Evolutionary conservation across 225 moss, liverwort and hornwort species (phyloP).

Genomic region (Marchantia paleacea): DNA sequence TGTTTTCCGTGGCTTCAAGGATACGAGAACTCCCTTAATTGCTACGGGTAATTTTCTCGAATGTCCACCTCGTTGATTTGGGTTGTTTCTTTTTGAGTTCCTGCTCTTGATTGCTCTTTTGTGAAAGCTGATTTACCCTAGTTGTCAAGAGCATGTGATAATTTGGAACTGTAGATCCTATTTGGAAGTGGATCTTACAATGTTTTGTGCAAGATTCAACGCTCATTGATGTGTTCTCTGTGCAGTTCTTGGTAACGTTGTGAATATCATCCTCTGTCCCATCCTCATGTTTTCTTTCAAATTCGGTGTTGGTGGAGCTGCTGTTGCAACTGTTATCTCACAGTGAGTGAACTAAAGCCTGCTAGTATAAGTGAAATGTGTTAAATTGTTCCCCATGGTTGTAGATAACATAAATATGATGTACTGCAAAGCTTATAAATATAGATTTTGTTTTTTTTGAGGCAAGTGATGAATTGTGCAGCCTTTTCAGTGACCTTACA

Average conservation of each 20-base stretch:
- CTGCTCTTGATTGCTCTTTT: too few relatives aligned
- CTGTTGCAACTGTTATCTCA: slow-evolving; percentile 75
- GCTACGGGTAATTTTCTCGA: slow-evolving; percentile 53
- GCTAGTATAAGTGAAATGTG: neutral
- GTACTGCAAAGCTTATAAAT: neutral
- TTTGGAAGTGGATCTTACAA: too few relatives aligned
- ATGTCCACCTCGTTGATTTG: too few relatives aligned
- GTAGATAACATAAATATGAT: neutral
- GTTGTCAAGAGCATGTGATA: too few relatives aligned
- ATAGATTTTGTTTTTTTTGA: neutral
- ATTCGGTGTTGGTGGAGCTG: slow-evolving; percentile 84
- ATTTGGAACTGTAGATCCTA: too few relatives aligned
- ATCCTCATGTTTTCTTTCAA: slow-evolving; percentile 71
- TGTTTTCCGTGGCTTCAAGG: slow-evolving; percentile 93
- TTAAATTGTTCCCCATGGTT: neutral
- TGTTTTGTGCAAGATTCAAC: neutral
- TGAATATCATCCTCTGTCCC: slow-evolving; percentile 77
- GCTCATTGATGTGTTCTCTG: neutral
- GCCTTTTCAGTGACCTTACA: neutral
- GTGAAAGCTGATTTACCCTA: too few relatives aligned
- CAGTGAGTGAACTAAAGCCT: slow-evolving; percentile 60
- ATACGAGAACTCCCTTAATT: slow-evolving; percentile 86
- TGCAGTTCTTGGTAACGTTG: slow-evolving; percentile 81
- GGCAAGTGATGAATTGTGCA: neutral
- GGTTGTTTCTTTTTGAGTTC: too few relatives aligned